Evolutionary conservation across 768 basidiomycete genomes (phyloP), one percentile per base, ranked within the genome.

Genomic region (Crassisporium funariophilum): DNA sequence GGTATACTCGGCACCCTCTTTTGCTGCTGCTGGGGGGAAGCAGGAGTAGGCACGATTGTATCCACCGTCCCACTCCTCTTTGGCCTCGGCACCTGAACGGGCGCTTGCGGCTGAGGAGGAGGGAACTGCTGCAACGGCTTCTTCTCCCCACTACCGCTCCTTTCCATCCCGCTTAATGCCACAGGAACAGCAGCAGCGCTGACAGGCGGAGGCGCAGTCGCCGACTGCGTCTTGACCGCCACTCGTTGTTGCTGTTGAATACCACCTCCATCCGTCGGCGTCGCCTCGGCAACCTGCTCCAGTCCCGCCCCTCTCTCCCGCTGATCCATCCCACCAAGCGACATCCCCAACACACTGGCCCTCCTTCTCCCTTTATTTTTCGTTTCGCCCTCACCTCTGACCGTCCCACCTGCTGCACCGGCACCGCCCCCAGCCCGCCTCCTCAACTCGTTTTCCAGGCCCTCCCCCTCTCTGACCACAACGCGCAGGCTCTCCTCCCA

Each of bases 401-500:
- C 44, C 2, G 48, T 38, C 8, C 54, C 54, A 21, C 67, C 65
- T 0, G 47, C 62, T 24, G 77, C 78, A 58, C 83, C 86, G 41
- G 82, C 80, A 41, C 83, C 72, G 64, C 69, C 79, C 56, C 81
- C 62, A 44, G 79, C 81, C 42, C 82, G 68, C 51, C 69, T 73
- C 50, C 82, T 75, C 46, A 98, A 73, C 65, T 95, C 91, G 47
- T 70, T 69, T 70, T 98, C 95, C 16, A 95, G 75, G 8, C 73
- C 76, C 58, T 91, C 91, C 12, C 93, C 92, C 63, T 95, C 91
- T 46, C 78, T 75, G 1, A 94, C 93, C 6, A 95, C 92, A 2
- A 82, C 81, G 44, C 86, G 82, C 59, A 98, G 65, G 63, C 89
- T 95, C 68, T 92, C 86, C 67, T 95, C 94, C 95, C 95, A 98